Conservation (phyloP, 306 rosid genomes). For the Begonia loranthoides region DNA sequence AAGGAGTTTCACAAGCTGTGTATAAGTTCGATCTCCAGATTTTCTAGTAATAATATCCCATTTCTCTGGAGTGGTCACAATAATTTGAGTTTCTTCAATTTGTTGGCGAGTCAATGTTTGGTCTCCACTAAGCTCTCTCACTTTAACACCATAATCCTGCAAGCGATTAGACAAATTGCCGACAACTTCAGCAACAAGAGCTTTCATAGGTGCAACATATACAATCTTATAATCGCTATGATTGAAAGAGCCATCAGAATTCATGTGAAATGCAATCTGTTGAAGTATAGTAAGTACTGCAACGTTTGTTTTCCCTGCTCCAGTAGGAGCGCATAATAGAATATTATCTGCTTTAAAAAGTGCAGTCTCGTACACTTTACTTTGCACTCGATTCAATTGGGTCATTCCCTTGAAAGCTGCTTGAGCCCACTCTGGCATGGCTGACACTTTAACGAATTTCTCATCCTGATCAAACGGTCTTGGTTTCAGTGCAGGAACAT, state of each 20-base stretch:
- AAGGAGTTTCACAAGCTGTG: slow-evolving; percentile 82
- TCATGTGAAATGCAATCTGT: slow-evolving; percentile 65
- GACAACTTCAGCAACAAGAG: slow-evolving; percentile 96
- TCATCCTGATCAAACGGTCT: slow-evolving; percentile 57
- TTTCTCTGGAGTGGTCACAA: slow-evolving; percentile 97
- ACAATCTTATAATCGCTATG: slow-evolving; percentile 76
- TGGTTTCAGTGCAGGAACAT: slow-evolving; percentile 75
- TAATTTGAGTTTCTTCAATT: slow-evolving; percentile 90
- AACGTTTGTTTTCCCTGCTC: slow-evolving; percentile 98
- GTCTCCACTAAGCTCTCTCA: slow-evolving; percentile 91
- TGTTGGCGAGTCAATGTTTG: slow-evolving; percentile 84
- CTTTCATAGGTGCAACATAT: slow-evolving; percentile 98
- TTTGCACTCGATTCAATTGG: slow-evolving; percentile 88
- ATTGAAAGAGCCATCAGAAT: slow-evolving; percentile 66
- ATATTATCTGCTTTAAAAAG: slow-evolving; percentile 57
- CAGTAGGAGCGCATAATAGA: slow-evolving; percentile 92
- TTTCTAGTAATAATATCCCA: slow-evolving; percentile 97
- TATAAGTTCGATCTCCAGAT: slow-evolving; percentile 91
- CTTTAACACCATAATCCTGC: slow-evolving; percentile 76
- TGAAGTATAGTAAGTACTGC: slow-evolving; percentile 94
- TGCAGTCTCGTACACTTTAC: slow-evolving; percentile 79
- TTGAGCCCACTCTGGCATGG: slow-evolving; percentile 91
- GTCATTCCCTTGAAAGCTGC: slow-evolving; percentile 89
- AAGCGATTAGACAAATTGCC: slow-evolving; percentile 87
- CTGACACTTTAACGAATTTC: slow-evolving; percentile 52